A percentile compares a stretch with the other conserved stretches of the same genome.
phyloP scores from a whole-genome alignment of 2,329 filamentous ascomycete genomes.

The Pestalotiopsis sp. region DNA sequence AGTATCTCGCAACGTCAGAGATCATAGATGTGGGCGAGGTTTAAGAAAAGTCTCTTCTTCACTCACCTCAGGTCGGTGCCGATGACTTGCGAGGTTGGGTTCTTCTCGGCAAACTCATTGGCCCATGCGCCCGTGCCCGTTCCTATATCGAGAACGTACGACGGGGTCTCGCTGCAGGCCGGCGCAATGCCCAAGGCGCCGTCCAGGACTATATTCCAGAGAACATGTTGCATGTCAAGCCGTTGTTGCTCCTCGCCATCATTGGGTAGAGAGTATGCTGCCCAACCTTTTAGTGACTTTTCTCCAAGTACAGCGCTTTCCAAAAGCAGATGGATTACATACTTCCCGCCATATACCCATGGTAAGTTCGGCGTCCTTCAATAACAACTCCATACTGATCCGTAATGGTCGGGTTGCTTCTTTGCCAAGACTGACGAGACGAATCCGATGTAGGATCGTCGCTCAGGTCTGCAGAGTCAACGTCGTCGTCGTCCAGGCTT shows the following conservation, averaged over 20 bases:
- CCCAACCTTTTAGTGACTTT: no score
- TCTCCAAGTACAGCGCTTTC: no score
- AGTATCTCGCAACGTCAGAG: background rate
- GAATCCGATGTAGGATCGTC: background rate
- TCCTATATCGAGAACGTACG: conserved; percentile 1
- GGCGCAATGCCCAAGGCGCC: background rate
- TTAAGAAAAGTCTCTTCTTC: background rate
- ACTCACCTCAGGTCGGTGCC: conserved; percentile 14
- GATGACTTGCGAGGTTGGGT: conserved; percentile 8
- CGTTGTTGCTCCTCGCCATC: conserved; percentile 5
- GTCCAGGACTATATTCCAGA: background rate
- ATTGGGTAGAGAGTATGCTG: conserved; percentile 3
- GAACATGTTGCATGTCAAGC: conserved; percentile 3
- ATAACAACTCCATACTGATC: background rate
- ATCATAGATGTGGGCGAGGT: background rate
- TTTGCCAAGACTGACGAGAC: background rate
- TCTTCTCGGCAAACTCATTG: conserved; percentile 10
- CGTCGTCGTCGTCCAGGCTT: background rate
- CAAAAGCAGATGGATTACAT: background rate
- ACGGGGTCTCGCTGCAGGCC: background rate
- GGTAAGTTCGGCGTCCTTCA: background rate
- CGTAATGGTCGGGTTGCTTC: background rate
- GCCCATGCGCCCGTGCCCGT: conserved; percentile 9
- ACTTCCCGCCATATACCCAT: background rate
- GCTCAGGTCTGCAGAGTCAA: background rate